Evolutionary conservation across 345 rosid species (phyloP).

Genomic region (Syzygium aromaticum): DNA sequence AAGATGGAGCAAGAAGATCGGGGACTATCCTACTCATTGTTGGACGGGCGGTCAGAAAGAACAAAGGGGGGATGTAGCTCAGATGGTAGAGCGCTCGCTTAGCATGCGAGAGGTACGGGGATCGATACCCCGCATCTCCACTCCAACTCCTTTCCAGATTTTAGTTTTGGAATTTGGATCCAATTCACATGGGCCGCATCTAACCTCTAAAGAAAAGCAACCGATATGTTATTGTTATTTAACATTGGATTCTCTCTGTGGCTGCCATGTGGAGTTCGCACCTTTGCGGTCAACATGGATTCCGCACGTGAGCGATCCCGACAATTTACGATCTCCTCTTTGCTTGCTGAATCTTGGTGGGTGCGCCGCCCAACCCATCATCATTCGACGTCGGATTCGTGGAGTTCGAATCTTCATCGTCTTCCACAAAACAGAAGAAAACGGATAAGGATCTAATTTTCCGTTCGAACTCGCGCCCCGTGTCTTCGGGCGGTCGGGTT

Average conservation of each 20-base stretch:
- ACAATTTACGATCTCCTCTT: neutral
- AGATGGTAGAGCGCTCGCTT: constrained; percentile 71
- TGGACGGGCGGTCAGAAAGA: neutral
- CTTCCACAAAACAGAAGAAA: neutral
- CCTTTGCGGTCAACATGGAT: neutral
- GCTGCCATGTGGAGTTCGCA: neutral
- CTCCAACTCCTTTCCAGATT: neutral
- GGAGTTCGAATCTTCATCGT: neutral
- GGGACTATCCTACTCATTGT: neutral
- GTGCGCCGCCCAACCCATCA: neutral
- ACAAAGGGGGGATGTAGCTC: constrained; percentile 39
- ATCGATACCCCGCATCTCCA: constrained; percentile 50
- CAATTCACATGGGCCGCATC: neutral
- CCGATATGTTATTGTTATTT: neutral
- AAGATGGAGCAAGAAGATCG: neutral
- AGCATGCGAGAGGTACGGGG: constrained; percentile 63
- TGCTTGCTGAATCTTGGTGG: neutral
- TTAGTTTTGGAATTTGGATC: neutral
- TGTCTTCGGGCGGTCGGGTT: fast-evolving
- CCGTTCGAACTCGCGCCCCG: fast-evolving
- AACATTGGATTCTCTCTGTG: neutral
- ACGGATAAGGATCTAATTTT: neutral
- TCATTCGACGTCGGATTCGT: neutral
- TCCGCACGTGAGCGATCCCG: neutral
- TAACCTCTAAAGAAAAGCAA: neutral